phyloP scores from a whole-genome alignment of 2,329 filamentous ascomycete genomes.

The Alternaria alternata region DNA sequence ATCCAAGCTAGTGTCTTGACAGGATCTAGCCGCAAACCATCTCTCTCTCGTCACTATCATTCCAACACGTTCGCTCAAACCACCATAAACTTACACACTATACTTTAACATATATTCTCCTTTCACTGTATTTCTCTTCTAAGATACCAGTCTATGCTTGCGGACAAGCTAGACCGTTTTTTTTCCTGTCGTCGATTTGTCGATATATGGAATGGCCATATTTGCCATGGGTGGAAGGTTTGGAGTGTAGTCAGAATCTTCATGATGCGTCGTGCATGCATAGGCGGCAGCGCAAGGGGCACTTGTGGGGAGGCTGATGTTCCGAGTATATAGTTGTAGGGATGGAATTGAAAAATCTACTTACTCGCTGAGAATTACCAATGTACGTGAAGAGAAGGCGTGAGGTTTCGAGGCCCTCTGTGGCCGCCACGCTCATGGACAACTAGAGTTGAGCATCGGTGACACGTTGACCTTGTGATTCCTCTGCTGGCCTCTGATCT shows the following conservation, averaged over 20 bases:
- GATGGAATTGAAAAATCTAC: constrained; percentile 37
- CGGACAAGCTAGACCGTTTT: constrained; percentile 46
- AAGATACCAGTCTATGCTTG: constrained; percentile 53
- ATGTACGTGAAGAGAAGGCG: neutral
- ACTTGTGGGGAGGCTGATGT: constrained; percentile 40
- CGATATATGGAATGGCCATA: constrained; percentile 24
- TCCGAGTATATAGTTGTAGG: constrained; percentile 43
- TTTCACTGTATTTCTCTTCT: constrained; percentile 48
- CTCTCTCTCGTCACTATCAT: constrained; percentile 36
- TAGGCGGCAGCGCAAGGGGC: constrained; percentile 19
- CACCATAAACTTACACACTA: constrained; percentile 39
- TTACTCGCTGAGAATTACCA: neutral
- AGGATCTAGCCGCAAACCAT: constrained; percentile 20
- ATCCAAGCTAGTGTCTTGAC: constrained; percentile 28
- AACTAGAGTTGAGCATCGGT: neutral
- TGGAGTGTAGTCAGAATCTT: constrained; percentile 31
- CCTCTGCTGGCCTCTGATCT: neutral
- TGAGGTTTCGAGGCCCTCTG: neutral
- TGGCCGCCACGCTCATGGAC: neutral
- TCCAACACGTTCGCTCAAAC: constrained; percentile 48
- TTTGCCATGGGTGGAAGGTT: constrained; percentile 24
- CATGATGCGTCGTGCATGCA: constrained; percentile 33
- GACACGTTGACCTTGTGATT: neutral
- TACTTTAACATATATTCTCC: constrained; percentile 38
- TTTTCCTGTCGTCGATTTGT: constrained; percentile 28